These are phyloP conservation scores for Blastobotrys arbuscula DNA, from an alignment of 1,139 yeast genomes.

Conservation along the genomic window DNA sequence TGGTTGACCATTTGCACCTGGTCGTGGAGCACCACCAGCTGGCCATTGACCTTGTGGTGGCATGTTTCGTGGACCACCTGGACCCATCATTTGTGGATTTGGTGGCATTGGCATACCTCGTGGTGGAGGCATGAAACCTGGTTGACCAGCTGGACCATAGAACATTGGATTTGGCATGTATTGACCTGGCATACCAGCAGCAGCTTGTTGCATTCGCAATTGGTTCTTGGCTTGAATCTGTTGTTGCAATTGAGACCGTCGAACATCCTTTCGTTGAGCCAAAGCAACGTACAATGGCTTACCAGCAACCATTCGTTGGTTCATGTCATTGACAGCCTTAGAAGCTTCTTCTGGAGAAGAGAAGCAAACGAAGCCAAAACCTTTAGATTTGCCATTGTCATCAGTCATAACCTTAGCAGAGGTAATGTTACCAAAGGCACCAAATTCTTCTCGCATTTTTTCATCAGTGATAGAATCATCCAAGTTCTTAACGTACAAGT, in stretches of 20 bases:
- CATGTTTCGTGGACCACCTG: conserved; percentile 49
- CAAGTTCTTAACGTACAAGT: conserved; percentile 93
- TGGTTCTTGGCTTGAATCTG: conserved; percentile 98
- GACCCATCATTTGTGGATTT: conserved; percentile 79
- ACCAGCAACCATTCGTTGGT: conserved; percentile 92
- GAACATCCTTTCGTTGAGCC: conserved; percentile 98
- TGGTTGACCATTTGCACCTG: conserved; percentile 29
- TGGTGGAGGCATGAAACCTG: conserved; percentile 70
- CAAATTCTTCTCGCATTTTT: conserved; percentile 84
- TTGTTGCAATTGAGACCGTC: conserved; percentile 96
- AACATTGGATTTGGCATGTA: conserved; percentile 88
- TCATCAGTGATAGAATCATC: conserved; percentile 92
- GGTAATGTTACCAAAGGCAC: conserved; percentile 91
- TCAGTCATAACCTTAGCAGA: conserved; percentile 97
- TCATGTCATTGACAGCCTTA: conserved; percentile 97
- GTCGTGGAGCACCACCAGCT: conserved; percentile 22
- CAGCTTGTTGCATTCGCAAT: conserved; percentile 87
- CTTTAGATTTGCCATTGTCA: conserved; percentile 92
- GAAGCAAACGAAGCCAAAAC: conserved; percentile 98
- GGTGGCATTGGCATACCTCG: conserved; percentile 81
- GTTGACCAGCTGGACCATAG: conserved; percentile 70
- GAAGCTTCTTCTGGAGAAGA: conserved; percentile 98
- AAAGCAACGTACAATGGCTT: conserved; percentile 98
- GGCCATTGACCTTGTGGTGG: conserved; percentile 43
- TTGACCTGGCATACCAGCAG: conserved; percentile 89